Evolutionary conservation across 768 basidiomycete genomes (phyloP), one percentile per base, ranked within the genome.

Genomic region (Hemileccinum impolitum): DNA sequence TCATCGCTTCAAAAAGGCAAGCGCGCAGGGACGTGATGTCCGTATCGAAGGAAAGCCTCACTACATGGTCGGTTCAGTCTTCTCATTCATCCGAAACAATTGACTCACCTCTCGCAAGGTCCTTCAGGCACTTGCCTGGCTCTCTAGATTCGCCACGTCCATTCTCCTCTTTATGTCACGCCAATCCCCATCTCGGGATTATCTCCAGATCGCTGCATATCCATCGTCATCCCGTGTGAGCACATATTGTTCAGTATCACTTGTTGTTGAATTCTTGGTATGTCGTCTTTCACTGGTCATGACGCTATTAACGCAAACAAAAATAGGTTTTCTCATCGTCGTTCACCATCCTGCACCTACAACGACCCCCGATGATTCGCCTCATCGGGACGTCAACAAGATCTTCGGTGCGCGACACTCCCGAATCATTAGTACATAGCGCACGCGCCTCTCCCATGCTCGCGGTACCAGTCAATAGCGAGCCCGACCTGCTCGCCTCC

Each of bases 1-100:
- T 65, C 68, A 76, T 19, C 71, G 77, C 10, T 70, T 79, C 46
- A 75, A 76, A 54, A 76, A 71, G 55, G 81, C 84, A 12, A 77
- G 79, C 56, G 70, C 78, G 36, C 87, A 90, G 71, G 87, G 89
- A 2, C 79, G 87, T 17, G 78, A 82, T 52, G 75, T 90, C 19
- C 80, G 85, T 42, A 70, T 88, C 31, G 75, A 72, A 23, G 87
- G 89, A 18, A 87, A 82, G 64, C 67, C 66, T 9, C 60, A 65
- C 49, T 87, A 91, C 60, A 81, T 79, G 53, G 89, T 85, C 61
- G 47, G 84, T 67, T 17, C 17, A 25, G 13, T 37, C 5, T 36
- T 21, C 12, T 42, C 15, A 42, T 45, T 39, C 28, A 30, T n/a
- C 7, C 34, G 9, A 11, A 14, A 26, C 17, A 43, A 30, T 39